Conservation (phyloP, 768 basidiomycete species). For the Pulveroboletus sp. region DNA sequence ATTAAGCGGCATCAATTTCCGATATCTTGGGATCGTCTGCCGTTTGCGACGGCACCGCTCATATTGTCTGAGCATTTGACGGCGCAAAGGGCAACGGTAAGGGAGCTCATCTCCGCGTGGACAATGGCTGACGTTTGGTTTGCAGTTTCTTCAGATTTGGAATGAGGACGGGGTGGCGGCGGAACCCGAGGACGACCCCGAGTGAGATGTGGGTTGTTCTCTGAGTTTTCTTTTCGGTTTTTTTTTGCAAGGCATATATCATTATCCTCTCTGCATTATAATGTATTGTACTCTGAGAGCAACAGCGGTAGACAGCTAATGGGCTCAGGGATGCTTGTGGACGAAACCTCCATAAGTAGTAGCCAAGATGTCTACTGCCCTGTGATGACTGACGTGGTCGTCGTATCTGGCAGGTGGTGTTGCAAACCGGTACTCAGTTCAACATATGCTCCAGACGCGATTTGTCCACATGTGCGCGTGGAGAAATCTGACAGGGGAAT, state of each 20-base stretch:
- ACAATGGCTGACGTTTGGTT: constrained; percentile 1
- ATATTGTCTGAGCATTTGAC: constrained; percentile 59
- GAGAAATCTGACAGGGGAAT: too few species aligned
- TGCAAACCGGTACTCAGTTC: too few species aligned
- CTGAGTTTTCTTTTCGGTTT: neutral
- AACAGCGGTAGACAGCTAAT: constrained; percentile 15
- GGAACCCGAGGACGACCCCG: constrained; percentile 54
- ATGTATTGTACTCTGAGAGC: constrained; percentile 25
- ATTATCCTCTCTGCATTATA: constrained; percentile 26
- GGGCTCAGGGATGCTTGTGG: too few species aligned
- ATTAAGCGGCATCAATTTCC: constrained; percentile 57
- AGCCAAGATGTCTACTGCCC: too few species aligned
- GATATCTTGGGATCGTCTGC: constrained; percentile 72
- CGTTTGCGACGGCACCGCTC: constrained; percentile 61
- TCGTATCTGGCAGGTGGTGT: too few species aligned
- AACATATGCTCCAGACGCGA: too few species aligned
- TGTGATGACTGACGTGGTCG: too few species aligned
- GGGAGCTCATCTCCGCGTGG: constrained; percentile 19
- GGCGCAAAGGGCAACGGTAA: constrained; percentile 62
- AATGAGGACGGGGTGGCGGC: constrained; percentile 74
- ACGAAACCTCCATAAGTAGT: too few species aligned
- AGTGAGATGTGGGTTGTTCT: constrained; percentile 18
- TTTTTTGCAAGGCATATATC: constrained; percentile 19
- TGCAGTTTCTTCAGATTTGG: constrained; percentile 75
- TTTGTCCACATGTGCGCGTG: too few species aligned